These are phyloP conservation scores for Cladosporium sp. DNA, from an alignment of 2,329 filamentous ascomycete genomes.

Conservation along the genomic window DNA sequence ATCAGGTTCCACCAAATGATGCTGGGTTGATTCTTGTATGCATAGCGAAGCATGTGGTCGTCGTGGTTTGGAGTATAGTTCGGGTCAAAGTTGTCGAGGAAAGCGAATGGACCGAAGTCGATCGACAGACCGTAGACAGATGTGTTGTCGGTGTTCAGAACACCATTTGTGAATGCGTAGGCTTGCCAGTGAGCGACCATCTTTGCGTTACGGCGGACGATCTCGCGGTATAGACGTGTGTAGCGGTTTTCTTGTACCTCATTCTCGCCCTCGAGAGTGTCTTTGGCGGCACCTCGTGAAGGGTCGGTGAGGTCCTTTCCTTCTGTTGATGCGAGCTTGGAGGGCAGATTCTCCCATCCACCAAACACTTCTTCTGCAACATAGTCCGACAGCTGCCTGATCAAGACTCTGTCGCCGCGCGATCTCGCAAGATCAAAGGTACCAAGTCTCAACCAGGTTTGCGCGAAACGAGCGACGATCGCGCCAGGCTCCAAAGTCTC, in stretches of 20 bases:
- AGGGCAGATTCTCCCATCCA: conserved; percentile 83
- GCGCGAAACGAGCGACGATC: conserved; percentile 87
- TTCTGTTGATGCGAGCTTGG: conserved; percentile 51
- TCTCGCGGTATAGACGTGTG: conserved; percentile 80
- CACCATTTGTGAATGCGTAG: conserved; percentile 99
- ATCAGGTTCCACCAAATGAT: conserved; percentile 99
- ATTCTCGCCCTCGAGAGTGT: conserved; percentile 66
- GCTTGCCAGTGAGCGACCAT: conserved; percentile 95
- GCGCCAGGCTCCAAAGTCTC: conserved; percentile 87
- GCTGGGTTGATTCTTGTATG: conserved; percentile 89
- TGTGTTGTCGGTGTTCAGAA: conserved; percentile 97
- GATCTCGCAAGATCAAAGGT: conserved; percentile 91
- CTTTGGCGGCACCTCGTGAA: conserved; percentile 43
- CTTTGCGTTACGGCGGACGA: conserved; percentile 79
- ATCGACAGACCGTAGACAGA: conserved; percentile 86
- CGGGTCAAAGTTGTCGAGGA: conserved; percentile 96
- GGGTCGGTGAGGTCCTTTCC: conserved; percentile 51
- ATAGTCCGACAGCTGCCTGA: conserved; percentile 76
- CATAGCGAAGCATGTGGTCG: conserved; percentile 82
- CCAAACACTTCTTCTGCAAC: conserved; percentile 83
- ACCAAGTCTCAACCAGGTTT: conserved; percentile 90
- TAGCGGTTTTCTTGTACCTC: conserved; percentile 82
- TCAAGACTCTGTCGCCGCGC: conserved; percentile 73
- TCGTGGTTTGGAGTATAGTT: conserved; percentile 96
- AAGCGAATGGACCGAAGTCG: conserved; percentile 96